Conservation (phyloP, 192 early-diverging fungal species). For the Chytriomyces sp. region DNA sequence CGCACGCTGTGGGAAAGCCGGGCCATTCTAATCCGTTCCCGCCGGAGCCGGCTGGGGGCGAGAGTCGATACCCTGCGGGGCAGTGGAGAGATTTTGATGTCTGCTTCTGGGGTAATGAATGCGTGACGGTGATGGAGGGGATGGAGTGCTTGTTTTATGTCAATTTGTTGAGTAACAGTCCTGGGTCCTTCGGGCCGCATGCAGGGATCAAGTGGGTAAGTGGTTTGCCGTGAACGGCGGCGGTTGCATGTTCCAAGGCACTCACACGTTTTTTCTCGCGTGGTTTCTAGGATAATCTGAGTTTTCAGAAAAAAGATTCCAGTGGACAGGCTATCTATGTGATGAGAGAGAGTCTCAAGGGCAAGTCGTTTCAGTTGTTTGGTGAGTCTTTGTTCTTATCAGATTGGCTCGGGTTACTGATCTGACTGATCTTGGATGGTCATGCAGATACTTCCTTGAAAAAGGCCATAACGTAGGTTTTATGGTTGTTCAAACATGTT, state of each 20-base stretch:
- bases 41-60: background rate
- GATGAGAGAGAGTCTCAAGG: background rate
- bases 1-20: background rate
- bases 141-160: background rate
- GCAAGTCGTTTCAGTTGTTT: background rate
- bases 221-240: too few species aligned
- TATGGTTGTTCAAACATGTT: too few species aligned
- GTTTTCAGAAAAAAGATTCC: conserved; percentile 1
- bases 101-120: conserved; percentile 6
- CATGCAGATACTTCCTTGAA: background rate
- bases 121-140: conserved; percentile 8
- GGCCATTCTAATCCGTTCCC: background rate
- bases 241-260: too few species aligned
- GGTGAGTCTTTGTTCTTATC: background rate
- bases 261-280: background rate
- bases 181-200: background rate
- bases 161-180: background rate
- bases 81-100: background rate
- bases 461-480: background rate
- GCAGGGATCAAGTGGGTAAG: background rate
- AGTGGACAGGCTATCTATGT: background rate
- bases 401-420: too few species aligned
- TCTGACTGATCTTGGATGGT: too few species aligned
- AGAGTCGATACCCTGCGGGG: background rate
- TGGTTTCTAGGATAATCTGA: background rate